Conservation (phyloP, 2,329 filamentous ascomycete genomes). For the Ascosphaera pollenicola region DNA sequence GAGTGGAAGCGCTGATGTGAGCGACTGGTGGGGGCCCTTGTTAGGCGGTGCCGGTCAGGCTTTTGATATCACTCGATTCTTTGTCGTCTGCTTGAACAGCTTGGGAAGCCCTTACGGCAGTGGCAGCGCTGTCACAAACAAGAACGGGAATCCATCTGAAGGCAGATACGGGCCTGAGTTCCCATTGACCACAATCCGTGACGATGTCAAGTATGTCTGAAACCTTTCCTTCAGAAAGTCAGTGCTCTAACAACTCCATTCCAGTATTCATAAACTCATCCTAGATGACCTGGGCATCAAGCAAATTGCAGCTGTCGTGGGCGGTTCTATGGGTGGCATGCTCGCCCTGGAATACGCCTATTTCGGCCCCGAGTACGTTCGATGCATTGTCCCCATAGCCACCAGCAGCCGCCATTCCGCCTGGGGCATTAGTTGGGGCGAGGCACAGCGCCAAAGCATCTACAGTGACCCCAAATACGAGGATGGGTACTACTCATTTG, state of each 20-base stretch:
- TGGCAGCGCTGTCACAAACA: conserved; percentile 44
- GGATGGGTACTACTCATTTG: conserved; percentile 79
- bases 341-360: conserved; percentile 41
- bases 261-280: conserved; percentile 30
- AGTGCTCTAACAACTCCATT: conserved; percentile 3
- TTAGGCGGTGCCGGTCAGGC: conserved; percentile 29
- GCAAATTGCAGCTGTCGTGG: conserved; percentile 31
- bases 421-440: conserved; percentile 37
- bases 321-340: conserved; percentile 38
- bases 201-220: conserved; percentile 68
- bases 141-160: conserved; percentile 52
- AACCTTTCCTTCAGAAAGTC: not conserved
- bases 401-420: conserved; percentile 33
- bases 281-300: conserved; percentile 31
- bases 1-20: conserved; percentile 32
- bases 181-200: conserved; percentile 78
- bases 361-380: conserved; percentile 40
- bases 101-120: conserved; percentile 33
- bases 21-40: conserved; percentile 35
- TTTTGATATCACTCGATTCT: conserved; percentile 31
- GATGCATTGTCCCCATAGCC: conserved; percentile 31
- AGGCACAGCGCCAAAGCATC: conserved; percentile 43
- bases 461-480: conserved; percentile 98
- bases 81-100: conserved; percentile 31
- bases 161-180: conserved; percentile 88